Base-by-base conservation (phyloP, 305 asterid genomes). In the Ilex paraguariensis region DNA sequence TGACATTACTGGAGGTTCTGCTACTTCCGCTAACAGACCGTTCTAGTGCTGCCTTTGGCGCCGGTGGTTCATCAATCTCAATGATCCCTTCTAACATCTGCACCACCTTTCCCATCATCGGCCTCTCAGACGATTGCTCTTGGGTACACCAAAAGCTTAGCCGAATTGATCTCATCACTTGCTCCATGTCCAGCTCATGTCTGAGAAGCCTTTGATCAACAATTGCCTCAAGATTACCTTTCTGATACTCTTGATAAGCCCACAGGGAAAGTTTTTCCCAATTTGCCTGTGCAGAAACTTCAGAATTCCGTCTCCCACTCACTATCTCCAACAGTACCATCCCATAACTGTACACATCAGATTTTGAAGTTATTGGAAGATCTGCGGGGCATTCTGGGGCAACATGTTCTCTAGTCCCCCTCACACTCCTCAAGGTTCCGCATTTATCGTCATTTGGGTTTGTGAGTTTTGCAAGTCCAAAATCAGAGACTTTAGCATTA, bases 331-430 rank as follows among this genome's bases (percentile, higher is more conserved):
- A 62, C 67, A 90, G 60, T 11, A 90, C 97, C 95, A 90, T 85
- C 63, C 95, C 97, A 28, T 75, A 90, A 17, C 97, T 82, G 56
- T 82, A 90, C n/a, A 90, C 77, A 28, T 90, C 95, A 4, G 95
- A 84, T 69, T 84, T 90, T 11, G 92, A 81, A 60, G 95, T 85
- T 68, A 84, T 84, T 12, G 95, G 95, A 49, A 90, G 90, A 66
- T 90, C 85, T 4, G 95, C 97, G 10, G 87, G 79, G 95, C 97
- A 90, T 63, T 85, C 97, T 0, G 97, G 97, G 60, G 97, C 95
- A 31, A 87, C 62, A 79, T 90, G 87, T 16, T 95, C 97, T 57
- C 95, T 64, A 0, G 97, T 90, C 13, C 97, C 97, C 72, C 97
- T 79, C 64, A 90, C 87, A 36, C 90, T 87, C 5, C 84, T 85